phyloP scores from a whole-genome alignment of 192 early-diverging fungal genomes.

The Backusella macrospora region DNA sequence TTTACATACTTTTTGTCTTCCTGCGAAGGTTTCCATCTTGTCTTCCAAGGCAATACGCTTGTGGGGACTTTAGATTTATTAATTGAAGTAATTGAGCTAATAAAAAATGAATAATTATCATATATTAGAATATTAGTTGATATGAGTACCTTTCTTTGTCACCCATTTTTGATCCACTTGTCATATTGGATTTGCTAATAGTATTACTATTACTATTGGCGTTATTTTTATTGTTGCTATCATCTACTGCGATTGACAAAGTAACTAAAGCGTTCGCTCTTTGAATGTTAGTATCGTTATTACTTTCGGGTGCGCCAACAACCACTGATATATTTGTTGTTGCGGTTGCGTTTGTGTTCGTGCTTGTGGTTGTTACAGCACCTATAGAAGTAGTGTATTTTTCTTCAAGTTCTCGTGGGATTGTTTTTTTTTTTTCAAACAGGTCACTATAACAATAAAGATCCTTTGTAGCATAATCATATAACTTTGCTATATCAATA shows the following conservation, averaged over 20 bases:
- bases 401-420: too few species aligned
- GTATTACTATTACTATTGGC: background rate
- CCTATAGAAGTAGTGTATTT: too few species aligned
- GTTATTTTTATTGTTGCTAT: background rate
- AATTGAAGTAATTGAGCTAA: background rate
- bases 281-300: too few species aligned
- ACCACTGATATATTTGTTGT: too few species aligned
- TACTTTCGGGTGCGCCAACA: too few species aligned
- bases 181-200: background rate
- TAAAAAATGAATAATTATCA: background rate
- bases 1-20: slow-evolving; percentile 44
- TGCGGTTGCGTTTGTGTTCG: too few species aligned
- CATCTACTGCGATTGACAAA: background rate
- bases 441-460: background rate
- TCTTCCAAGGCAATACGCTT: slow-evolving; percentile 45
- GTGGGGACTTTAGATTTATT: slow-evolving; percentile 32
- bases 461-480: slow-evolving; percentile 33
- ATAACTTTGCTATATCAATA: slow-evolving; percentile 32
- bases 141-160: slow-evolving; percentile 16
- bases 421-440: background rate
- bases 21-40: slow-evolving; percentile 41
- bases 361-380: too few species aligned
- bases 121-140: background rate
- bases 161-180: background rate
- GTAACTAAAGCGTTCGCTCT: too few species aligned